A percentile compares a stretch with the other conserved stretches of the same genome.
These are phyloP conservation scores for Plenodomus biglobosus DNA, from an alignment of 2,329 filamentous ascomycete genomes.

Conservation along the genomic window DNA sequence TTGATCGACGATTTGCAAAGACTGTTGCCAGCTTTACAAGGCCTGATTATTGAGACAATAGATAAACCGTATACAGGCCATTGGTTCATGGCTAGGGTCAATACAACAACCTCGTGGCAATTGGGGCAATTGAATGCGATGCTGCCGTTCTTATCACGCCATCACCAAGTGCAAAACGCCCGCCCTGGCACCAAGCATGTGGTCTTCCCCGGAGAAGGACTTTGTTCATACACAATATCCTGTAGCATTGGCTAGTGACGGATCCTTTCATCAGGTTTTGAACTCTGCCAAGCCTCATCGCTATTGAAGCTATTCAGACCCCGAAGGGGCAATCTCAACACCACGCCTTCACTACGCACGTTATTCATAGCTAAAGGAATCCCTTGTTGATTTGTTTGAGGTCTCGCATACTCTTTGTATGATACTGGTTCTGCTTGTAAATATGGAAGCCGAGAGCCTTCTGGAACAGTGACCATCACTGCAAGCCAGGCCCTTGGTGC, in stretches of 20 bases:
- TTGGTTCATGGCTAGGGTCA: neutral
- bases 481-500: neutral
- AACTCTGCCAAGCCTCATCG: conserved; percentile 20
- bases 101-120: neutral
- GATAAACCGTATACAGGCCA: neutral
- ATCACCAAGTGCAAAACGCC: neutral
- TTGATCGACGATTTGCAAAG: no score
- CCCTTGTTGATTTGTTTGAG: conserved; percentile 12
- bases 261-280: neutral
- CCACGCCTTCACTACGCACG: conserved; percentile 13
- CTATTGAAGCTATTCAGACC: conserved; percentile 37
- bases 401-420: conserved; percentile 13
- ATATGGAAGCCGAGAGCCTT: conserved; percentile 6
- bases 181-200: neutral
- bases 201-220: neutral
- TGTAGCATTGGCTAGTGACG: neutral
- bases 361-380: conserved; percentile 15
- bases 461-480: conserved; percentile 6
- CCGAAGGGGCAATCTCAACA: conserved; percentile 20
- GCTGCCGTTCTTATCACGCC: neutral
- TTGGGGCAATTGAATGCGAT: neutral
- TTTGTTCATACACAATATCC: neutral
- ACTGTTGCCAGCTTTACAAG: no score
- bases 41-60: neutral
- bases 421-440: conserved; percentile 2